These are phyloP conservation scores for Nemania diffusa DNA, from an alignment of 2,329 filamentous ascomycete genomes.

Conservation along the genomic window DNA sequence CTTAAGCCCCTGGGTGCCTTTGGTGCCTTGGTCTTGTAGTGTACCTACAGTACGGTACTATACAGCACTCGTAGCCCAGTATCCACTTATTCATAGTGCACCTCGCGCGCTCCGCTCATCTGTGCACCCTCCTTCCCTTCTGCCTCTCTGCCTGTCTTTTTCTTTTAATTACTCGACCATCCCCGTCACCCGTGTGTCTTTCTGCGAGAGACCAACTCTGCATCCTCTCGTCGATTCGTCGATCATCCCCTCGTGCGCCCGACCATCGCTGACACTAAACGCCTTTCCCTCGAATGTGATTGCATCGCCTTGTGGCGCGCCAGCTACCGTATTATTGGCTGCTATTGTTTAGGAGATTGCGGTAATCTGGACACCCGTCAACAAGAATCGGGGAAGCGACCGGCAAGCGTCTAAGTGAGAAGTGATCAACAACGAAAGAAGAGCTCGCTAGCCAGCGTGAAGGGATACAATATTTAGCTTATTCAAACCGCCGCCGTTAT, in stretches of 20 bases:
- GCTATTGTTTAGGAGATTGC: conserved; percentile 22
- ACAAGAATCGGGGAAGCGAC: conserved; percentile 9
- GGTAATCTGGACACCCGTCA: conserved; percentile 12
- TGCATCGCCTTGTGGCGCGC: conserved; percentile 25
- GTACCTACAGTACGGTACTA: neutral
- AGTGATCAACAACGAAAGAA: conserved; percentile 11
- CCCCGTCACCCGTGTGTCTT: conserved; percentile 32
- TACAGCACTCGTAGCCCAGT: neutral
- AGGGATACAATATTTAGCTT: neutral
- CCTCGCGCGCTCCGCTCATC: conserved; percentile 32
- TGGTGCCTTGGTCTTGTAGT: neutral
- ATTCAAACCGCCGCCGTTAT: neutral
- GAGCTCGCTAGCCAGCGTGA: conserved; percentile 7
- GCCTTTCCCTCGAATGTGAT: conserved; percentile 26
- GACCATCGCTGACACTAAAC: conserved; percentile 20
- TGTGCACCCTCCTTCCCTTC: conserved; percentile 28
- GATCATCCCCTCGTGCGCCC: conserved; percentile 27
- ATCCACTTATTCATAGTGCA: conserved; percentile 26
- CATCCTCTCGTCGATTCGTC: conserved; percentile 17
- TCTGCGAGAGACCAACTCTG: conserved; percentile 33
- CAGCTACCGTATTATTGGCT: conserved; percentile 24
- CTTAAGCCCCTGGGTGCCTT: conserved; percentile 22
- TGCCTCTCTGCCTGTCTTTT: conserved; percentile 32
- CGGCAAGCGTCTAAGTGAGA: neutral
- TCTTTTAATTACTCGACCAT: conserved; percentile 34